Evolutionary conservation across 176 grass and related monocot species (phyloP), one percentile per base, ranked within the genome.

Genomic region (Rhynchospora pubera): DNA sequence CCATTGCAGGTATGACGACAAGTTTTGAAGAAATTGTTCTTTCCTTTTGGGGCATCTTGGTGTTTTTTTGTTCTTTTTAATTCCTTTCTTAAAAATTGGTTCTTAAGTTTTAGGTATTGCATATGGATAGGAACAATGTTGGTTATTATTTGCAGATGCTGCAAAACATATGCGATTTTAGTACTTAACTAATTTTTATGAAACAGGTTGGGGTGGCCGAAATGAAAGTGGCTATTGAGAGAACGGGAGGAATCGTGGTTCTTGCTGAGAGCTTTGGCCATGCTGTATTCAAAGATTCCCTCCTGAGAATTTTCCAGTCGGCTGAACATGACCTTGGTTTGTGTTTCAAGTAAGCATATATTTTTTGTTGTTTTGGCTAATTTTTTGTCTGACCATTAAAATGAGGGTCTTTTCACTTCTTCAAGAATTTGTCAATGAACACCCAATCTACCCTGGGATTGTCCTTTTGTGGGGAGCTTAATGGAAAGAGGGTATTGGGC

Each of bases 251-350:
- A 50, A 91, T 97, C 87, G 90, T 92, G 57, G 90, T 97, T 32
- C 88, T 97, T 71, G 85, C 94, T 78, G 94, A 97, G 87, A 97
- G 94, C 87, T 97, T 97, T 89, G 94, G 94, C 47, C 94, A 92
- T 86, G 88, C 91, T 83, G 90, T 97, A 85, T 97, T 97, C 42
- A 97, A 97, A 86, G 88, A 92, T 81, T 97, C 94, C 59, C 87
- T 97, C 69, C 87, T 82, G 65, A 87, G 72, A 57, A 89, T 97
- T 90, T 97, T 97, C 84, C 87, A 88, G 78, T 89, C 90, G 79
- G 87, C 86, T 13, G 94, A 94, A 61, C 80, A 87, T 83, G 91
- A 92, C 83, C 94, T 97, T 83, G 88, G 85, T 76, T 86, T 97
- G 86, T 94, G 87, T 65, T 97, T 97, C 72, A 97, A 97, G 94